Conservation (phyloP, 768 basidiomycete species). For the Pulveroboletus sp. region DNA sequence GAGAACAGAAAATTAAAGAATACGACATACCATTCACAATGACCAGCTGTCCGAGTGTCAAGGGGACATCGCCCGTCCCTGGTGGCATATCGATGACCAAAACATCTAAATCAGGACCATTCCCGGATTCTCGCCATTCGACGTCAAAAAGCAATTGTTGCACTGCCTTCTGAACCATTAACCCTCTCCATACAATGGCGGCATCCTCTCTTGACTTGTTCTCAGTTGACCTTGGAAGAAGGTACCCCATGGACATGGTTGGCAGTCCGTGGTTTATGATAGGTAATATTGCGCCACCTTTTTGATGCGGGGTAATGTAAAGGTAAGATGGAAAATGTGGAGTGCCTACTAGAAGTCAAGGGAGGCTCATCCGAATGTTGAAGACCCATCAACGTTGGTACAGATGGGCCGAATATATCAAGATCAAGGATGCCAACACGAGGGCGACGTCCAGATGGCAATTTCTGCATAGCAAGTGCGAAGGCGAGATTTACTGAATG, state of each 20-base stretch:
- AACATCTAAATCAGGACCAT: constrained; percentile 60
- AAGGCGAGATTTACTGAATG: constrained; percentile 75
- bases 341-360: constrained; percentile 59
- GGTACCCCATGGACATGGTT: constrained; percentile 97
- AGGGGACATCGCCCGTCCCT: constrained; percentile 92
- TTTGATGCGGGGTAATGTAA: not conserved
- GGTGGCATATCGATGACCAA: constrained; percentile 96
- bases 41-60: constrained; percentile 87
- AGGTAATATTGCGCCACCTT: constrained; percentile 77
- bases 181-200: constrained; percentile 90
- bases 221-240: constrained; percentile 57
- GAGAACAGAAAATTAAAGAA: not conserved
- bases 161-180: constrained; percentile 98
- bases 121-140: constrained; percentile 60
- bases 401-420: constrained; percentile 92
- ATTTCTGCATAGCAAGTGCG: constrained; percentile 50
- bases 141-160: constrained; percentile 96
- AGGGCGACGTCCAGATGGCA: constrained; percentile 36
- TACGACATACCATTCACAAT: constrained; percentile 65
- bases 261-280: constrained; percentile 84
- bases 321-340: not conserved
- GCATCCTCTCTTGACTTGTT: constrained; percentile 57
- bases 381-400: constrained; percentile 91
- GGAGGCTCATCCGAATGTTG: constrained; percentile 72
- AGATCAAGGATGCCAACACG: constrained; percentile 88